Percentiles rank a stretch among this genome's conserved stretches.
phyloP scores from a whole-genome alignment of 805 yeast genomes.

The Candida dajiaensis region DNA sequence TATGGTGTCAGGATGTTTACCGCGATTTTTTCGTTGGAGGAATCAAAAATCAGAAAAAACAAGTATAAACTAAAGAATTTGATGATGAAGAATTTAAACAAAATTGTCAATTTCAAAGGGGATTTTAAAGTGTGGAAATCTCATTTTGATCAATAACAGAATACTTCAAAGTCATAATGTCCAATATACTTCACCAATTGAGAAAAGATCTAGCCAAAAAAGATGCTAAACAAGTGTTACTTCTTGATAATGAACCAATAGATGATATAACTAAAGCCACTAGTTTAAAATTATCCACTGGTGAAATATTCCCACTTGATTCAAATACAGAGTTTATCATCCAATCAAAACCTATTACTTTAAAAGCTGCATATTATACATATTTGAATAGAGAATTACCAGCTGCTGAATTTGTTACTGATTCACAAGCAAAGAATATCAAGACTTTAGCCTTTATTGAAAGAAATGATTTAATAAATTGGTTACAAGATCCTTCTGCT shows the following conservation, averaged over 20 bases:
- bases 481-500: conserved; percentile 68
- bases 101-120: no score
- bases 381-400: conserved; percentile 71
- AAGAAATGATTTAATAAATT: conserved; percentile 75
- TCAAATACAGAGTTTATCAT: conserved; percentile 49
- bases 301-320: conserved; percentile 31
- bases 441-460: conserved; percentile 76
- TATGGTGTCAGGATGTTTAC: background rate
- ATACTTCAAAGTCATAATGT: background rate
- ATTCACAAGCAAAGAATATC: conserved; percentile 58
- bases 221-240: background rate
- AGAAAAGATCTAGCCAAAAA: background rate
- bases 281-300: conserved; percentile 23
- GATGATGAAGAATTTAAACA: no score
- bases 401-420: conserved; percentile 75
- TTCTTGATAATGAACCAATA: background rate
- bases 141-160: no score
- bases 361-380: conserved; percentile 65
- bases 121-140: no score
- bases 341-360: conserved; percentile 41
- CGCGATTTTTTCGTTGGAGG: background rate
- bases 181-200: background rate
- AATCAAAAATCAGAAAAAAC: no score
- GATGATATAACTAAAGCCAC: conserved; percentile 34
- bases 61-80: no score